These are phyloP conservation scores for Shiraia bambusicola DNA, from an alignment of 2,329 filamentous ascomycete species.

Conservation along the genomic window DNA sequence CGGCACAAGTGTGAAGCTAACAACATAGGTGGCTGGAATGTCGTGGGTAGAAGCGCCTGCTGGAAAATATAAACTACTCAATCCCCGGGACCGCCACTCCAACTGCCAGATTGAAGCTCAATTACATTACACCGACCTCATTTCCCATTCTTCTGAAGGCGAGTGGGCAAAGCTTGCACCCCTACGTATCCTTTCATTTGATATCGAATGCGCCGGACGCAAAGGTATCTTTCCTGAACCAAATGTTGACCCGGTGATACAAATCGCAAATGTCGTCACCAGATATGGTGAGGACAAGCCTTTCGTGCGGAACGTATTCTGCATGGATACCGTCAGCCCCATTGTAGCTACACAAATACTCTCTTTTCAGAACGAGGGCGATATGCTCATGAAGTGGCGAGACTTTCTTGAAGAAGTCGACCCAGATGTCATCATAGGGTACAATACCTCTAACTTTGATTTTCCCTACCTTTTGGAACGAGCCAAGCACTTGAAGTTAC, in stretches of 20 bases:
- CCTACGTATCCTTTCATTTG: conserved; percentile 87
- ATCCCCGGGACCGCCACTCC: conserved; percentile 69
- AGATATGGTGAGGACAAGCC: conserved; percentile 93
- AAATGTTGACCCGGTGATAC: conserved; percentile 88
- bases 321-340: conserved; percentile 83
- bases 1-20: conserved; percentile 2
- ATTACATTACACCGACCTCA: conserved; percentile 77
- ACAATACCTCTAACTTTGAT: conserved; percentile 99
- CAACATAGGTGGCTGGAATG: conserved; percentile 78
- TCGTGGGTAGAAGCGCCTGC: conserved; percentile 90
- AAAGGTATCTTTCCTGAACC: conserved; percentile 98
- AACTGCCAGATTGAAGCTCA: conserved; percentile 96
- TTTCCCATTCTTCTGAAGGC: conserved; percentile 83
- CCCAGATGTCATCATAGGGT: conserved; percentile 96
- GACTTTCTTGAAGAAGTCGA: conserved; percentile 88
- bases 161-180: conserved; percentile 99
- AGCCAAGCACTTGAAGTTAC: conserved; percentile 78
- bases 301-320: conserved; percentile 95
- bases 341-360: conserved; percentile 95
- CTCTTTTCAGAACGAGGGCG: conserved; percentile 75
- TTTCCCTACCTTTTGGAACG: conserved; percentile 93
- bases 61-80: conserved; percentile 70
- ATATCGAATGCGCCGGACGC: conserved; percentile 97
- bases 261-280: conserved; percentile 96
- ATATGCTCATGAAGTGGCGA: conserved; percentile 92